Evolutionary conservation across 106 monocot species (phyloP).

Genomic region (Dioscorea zingiberensis): DNA sequence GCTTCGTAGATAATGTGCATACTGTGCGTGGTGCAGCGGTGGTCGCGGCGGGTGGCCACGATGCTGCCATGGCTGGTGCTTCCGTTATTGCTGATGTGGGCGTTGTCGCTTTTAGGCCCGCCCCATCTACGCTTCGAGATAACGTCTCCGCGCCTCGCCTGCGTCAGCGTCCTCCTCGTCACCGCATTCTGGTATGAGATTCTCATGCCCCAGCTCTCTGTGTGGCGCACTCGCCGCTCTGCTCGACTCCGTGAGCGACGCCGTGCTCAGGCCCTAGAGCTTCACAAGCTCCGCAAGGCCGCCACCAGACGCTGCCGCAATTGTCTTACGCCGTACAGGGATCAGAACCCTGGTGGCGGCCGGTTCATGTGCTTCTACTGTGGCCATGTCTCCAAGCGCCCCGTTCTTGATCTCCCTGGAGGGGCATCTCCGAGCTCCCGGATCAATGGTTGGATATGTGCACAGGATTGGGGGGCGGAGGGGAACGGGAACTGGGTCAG

Average conservation of each 20-base stretch:
- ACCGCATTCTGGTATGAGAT: slow-evolving; percentile 69
- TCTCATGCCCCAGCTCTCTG: slow-evolving; percentile 43
- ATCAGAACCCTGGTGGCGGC: slow-evolving; percentile 61
- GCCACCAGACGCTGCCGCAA: slow-evolving; percentile 67
- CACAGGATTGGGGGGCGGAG: slow-evolving; percentile 25
- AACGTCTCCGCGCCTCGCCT: slow-evolving; percentile 59
- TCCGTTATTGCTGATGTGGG: slow-evolving; percentile 51
- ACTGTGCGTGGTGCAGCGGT: slow-evolving; percentile 62
- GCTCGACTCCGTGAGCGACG: slow-evolving; percentile 48
- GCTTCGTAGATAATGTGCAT: slow-evolving; percentile 51
- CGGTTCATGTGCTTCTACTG: slow-evolving; percentile 75
- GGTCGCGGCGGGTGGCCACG: slow-evolving; percentile 47
- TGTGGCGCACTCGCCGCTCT: slow-evolving; percentile 57
- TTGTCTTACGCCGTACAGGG: slow-evolving; percentile 54
- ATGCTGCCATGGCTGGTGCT: slow-evolving; percentile 77
- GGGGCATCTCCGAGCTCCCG: slow-evolving; percentile 7
- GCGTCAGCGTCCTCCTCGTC: slow-evolving; percentile 48
- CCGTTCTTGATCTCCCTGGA: slow-evolving; percentile 50
- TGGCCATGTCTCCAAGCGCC: slow-evolving; percentile 63
- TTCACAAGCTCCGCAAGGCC: slow-evolving; percentile 59
- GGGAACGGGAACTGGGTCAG: neutral
- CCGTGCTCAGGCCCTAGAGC: slow-evolving; percentile 41
- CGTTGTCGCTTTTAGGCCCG: slow-evolving; percentile 48
- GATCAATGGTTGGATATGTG: slow-evolving; percentile 33
- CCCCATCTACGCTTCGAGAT: slow-evolving; percentile 49